A percentile compares a stretch with the other conserved stretches of the same genome.
Evolutionary conservation across 148 eudicot genomes (phyloP).

Genomic region (Chenopodium formosanum): DNA sequence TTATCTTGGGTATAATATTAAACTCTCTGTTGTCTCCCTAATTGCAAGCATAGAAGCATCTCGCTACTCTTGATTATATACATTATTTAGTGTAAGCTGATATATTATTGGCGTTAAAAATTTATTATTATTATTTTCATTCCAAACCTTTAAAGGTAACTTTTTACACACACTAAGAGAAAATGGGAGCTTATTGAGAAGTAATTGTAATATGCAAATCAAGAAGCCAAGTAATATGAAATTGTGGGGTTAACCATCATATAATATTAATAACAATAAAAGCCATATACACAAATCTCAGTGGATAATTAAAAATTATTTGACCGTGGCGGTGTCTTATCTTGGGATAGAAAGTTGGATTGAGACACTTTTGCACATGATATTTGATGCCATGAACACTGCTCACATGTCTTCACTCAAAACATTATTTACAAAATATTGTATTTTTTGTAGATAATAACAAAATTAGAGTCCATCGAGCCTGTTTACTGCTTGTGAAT

Average conservation of each 20-base stretch:
- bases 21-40: constrained; percentile 22
- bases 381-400: constrained; percentile 25
- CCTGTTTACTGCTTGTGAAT: constrained; percentile 10
- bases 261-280: background rate
- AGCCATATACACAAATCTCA: constrained; percentile 21
- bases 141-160: constrained; percentile 9
- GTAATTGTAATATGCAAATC: constrained; percentile 1
- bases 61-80: background rate
- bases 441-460: constrained; percentile 1
- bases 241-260: constrained; percentile 3
- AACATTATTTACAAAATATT: background rate
- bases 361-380: constrained; percentile 26
- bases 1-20: constrained; percentile 12
- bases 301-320: constrained; percentile 17
- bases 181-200: constrained; percentile 6
- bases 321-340: constrained; percentile 26
- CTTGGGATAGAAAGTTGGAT: constrained; percentile 21
- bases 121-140: constrained; percentile 13
- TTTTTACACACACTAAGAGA: constrained; percentile 12
- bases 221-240: constrained; percentile 3
- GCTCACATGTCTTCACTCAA: constrained; percentile 22
- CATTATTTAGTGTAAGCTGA: background rate
- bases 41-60: constrained; percentile 22
- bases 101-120: background rate
- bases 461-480: constrained; percentile 19